Percentiles rank a stretch among this genome's conserved stretches.
Conservation (phyloP, 208 protist genomes). For the Hexamita inflata region DNA sequence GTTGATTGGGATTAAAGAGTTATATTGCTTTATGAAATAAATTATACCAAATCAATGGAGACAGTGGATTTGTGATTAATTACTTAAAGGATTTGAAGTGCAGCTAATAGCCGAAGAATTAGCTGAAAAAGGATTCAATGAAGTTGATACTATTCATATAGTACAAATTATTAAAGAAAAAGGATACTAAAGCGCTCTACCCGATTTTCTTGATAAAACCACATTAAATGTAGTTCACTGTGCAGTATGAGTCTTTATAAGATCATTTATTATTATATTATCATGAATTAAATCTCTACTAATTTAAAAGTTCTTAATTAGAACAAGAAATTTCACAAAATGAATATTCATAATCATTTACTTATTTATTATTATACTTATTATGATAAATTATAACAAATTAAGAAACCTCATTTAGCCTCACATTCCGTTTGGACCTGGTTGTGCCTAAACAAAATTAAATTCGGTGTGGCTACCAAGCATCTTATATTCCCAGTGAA, state of each 20-base stretch:
- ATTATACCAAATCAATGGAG: conserved; percentile 27
- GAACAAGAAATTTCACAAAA: no score
- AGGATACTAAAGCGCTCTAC: not conserved
- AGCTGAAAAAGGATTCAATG: conserved; percentile 15
- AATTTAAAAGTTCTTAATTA: no score
- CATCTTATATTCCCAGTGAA: not conserved
- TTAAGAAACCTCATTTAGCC: no score
- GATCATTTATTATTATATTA: no score
- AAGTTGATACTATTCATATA: not conserved
- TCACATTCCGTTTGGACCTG: no score
- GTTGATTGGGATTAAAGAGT: not conserved
- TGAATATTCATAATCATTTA: no score
- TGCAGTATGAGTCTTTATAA: no score
- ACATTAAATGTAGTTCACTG: not conserved
- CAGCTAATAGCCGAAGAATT: not conserved
- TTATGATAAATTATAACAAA: no score
- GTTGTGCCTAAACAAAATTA: not conserved
- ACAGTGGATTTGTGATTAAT: conserved; percentile 12
- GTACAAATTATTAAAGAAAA: not conserved
- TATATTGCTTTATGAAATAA: conserved; percentile 20
- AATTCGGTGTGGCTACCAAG: conserved; percentile 1
- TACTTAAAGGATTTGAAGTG: not conserved
- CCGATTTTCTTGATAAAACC: conserved; percentile 22
- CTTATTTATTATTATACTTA: no score
- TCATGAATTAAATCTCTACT: no score